Evolutionary conservation across 1,139 yeast species (phyloP).

Genomic region (Suhomyces bolitotheri): DNA sequence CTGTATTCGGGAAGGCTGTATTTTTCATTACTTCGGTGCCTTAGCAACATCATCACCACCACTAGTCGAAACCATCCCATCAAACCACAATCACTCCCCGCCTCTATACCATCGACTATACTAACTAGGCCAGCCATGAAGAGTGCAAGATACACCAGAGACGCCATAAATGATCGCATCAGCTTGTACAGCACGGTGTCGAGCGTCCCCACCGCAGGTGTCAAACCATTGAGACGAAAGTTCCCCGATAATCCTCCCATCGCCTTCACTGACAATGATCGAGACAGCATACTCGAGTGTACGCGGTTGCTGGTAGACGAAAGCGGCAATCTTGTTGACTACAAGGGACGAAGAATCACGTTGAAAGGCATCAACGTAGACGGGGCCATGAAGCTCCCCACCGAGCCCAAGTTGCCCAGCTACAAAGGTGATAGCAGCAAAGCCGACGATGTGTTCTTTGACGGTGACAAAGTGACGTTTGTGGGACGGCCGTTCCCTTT

Average conservation of each 20-base stretch:
- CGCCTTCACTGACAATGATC: slow-evolving; percentile 12
- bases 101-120: too few species aligned
- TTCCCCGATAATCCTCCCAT: slow-evolving; percentile 25
- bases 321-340: slow-evolving; percentile 62
- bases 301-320: slow-evolving; percentile 34
- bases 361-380: slow-evolving; percentile 85
- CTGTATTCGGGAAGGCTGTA: too few species aligned
- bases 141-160: slow-evolving; percentile 29
- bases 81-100: too few species aligned
- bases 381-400: slow-evolving; percentile 73
- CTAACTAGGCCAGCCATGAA: too few species aligned
- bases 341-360: slow-evolving; percentile 56
- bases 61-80: too few species aligned
- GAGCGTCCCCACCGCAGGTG: slow-evolving; percentile 27
- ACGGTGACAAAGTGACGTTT: slow-evolving; percentile 73
- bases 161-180: slow-evolving; percentile 34
- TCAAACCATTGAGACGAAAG: slow-evolving; percentile 28
- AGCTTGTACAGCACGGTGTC: slow-evolving; percentile 32
- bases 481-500: slow-evolving; percentile 81
- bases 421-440: slow-evolving; percentile 49
- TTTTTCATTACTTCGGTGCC: too few species aligned
- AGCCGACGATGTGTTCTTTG: slow-evolving; percentile 51
- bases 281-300: slow-evolving; percentile 29
- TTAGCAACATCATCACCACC: too few species aligned
- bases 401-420: slow-evolving; percentile 54